Evolutionary conservation across 345 rosid genomes (phyloP).

Genomic region (Litchi chinensis): DNA sequence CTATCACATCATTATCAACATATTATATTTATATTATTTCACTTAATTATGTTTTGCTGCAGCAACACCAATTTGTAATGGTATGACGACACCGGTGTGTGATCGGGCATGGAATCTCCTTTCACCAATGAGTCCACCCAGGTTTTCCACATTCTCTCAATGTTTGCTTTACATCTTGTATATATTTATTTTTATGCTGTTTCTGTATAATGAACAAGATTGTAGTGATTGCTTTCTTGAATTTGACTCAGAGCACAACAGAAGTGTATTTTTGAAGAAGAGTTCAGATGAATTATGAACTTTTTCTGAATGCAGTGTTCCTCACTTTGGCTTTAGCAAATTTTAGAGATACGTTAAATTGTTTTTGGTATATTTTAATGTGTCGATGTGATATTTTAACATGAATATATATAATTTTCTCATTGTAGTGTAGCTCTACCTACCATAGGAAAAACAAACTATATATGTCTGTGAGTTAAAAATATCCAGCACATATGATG

Average conservation of each 20-base stretch:
- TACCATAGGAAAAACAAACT: neutral
- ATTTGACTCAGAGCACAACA: too few relatives aligned
- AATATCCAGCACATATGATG: neutral
- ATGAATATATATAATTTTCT: neutral
- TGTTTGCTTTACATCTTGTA: neutral
- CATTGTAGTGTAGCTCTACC: neutral
- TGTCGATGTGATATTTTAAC: neutral
- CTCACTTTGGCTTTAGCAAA: neutral
- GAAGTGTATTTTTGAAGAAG: too few relatives aligned
- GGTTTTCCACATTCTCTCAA: conserved; percentile 41
- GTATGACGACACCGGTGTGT: conserved; percentile 97
- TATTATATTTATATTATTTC: neutral
- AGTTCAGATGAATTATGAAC: too few relatives aligned
- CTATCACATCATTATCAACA: neutral
- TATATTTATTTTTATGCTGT: neutral
- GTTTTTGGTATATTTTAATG: neutral
- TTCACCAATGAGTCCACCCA: conserved; percentile 94
- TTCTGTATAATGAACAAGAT: neutral
- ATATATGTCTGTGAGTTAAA: neutral
- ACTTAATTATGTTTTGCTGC: conserved; percentile 22
- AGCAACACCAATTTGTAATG: conserved; percentile 97
- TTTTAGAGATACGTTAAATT: neutral
- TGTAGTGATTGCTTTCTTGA: neutral
- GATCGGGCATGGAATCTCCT: conserved; percentile 97
- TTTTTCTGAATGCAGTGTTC: too few relatives aligned